phyloP scores from a whole-genome alignment of 2,329 filamentous ascomycete species.

The Penicillium psychrosexuale region DNA sequence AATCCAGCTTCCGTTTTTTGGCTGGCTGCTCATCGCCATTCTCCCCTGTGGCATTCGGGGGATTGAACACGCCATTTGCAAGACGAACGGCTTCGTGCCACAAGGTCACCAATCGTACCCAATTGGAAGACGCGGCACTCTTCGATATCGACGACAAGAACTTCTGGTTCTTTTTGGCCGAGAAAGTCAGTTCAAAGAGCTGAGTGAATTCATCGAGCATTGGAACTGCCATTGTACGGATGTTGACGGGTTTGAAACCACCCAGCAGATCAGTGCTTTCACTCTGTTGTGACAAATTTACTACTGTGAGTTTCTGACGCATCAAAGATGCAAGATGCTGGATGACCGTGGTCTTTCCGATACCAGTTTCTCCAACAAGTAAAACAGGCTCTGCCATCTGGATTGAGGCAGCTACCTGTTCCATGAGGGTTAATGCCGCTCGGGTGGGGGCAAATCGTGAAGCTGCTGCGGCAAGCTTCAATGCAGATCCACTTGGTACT shows the following conservation, averaged over 20 bases:
- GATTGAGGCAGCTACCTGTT: conserved; percentile 81
- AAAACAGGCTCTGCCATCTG: conserved; percentile 83
- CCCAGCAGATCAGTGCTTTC: conserved; percentile 94
- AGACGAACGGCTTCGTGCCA: conserved; percentile 88
- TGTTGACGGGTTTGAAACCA: conserved; percentile 93
- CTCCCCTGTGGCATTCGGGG: conserved; percentile 45
- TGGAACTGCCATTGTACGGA: conserved; percentile 80
- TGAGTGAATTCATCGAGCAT: conserved; percentile 92
- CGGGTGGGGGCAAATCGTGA: conserved; percentile 78
- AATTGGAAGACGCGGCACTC: conserved; percentile 75
- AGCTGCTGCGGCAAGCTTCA: conserved; percentile 37
- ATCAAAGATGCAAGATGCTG: conserved; percentile 85
- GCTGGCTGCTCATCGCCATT: conserved; percentile 56
- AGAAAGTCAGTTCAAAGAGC: conserved; percentile 84
- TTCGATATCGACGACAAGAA: conserved; percentile 80
- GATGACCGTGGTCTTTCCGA: conserved; percentile 94
- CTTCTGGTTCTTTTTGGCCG: conserved; percentile 77
- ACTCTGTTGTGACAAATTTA: conserved; percentile 97
- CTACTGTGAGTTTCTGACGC: conserved; percentile 81
- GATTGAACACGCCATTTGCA: conserved; percentile 68
- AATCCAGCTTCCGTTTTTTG: conserved; percentile 68
- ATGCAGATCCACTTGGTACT: conserved; percentile 45
- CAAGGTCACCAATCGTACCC: conserved; percentile 78
- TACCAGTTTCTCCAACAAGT: conserved; percentile 97
- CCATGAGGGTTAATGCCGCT: conserved; percentile 78